Evolutionary conservation across 78 protist species (phyloP).

Genomic region (Dictyostelium discoideum): dicty_2.7 NC_007090.3:2861501-2862000

Average conservation of each 20-base stretch:
- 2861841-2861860: neutral
- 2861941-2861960: slow-evolving; percentile 1
- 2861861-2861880: neutral
- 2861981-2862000: neutral
- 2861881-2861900: neutral
- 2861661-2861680: slow-evolving; percentile 41
- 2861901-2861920: neutral
- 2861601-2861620: neutral
- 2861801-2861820: neutral
- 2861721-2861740: neutral
- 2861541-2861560: neutral
- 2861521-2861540: neutral
- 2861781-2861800: slow-evolving; percentile 3
- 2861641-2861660: slow-evolving; percentile 30
- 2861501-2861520: slow-evolving; percentile 5
- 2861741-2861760: neutral
- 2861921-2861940: slow-evolving; percentile 20
- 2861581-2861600: slow-evolving; percentile 24
- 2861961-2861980: slow-evolving; percentile 12
- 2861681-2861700: neutral
- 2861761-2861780: neutral
- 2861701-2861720: neutral
- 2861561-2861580: neutral
- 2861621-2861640: neutral
- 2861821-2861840: neutral